phyloP scores from a whole-genome alignment of 73 alveolate species.

The Halteria grandinella region DNA sequence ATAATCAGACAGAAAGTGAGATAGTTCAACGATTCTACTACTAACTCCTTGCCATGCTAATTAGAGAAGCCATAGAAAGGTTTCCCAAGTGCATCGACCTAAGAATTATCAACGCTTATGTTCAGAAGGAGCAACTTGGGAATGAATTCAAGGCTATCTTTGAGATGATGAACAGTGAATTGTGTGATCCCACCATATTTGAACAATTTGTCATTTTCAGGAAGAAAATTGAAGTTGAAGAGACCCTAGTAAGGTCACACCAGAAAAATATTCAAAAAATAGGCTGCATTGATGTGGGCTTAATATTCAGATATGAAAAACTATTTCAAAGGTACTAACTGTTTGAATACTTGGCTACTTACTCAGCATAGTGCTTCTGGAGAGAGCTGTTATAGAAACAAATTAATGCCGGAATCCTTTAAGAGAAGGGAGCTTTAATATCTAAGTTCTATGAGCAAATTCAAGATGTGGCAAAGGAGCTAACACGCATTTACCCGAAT shows the following conservation, averaged over 20 bases:
- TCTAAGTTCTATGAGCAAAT: conserved; percentile 16
- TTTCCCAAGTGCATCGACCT: conserved; percentile 31
- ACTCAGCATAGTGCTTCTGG: conserved; percentile 32
- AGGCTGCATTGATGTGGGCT: conserved; percentile 9
- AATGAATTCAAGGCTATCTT: conserved; percentile 50
- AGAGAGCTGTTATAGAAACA: conserved; percentile 31
- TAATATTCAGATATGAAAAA: conserved; percentile 29
- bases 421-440: conserved; percentile 27
- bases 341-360: conserved; percentile 20
- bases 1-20: not conserved
- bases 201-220: conserved; percentile 39
- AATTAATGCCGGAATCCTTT: not conserved
- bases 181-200: conserved; percentile 24
- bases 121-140: conserved; percentile 19
- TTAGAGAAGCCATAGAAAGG: conserved; percentile 23
- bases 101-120: conserved; percentile 14
- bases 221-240: conserved; percentile 22
- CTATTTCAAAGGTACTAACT: not conserved
- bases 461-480: not conserved
- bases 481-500: conserved; percentile 3
- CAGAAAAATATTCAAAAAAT: conserved; percentile 17
- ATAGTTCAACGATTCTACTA: not conserved
- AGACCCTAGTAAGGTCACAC: not conserved
- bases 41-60: conserved; percentile 16
- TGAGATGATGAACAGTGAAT: conserved; percentile 49